Percentiles rank a stretch among this genome's conserved stretches.
phyloP scores from a whole-genome alignment of 2,329 filamentous ascomycete species.

The Colletotrichum navitas region DNA sequence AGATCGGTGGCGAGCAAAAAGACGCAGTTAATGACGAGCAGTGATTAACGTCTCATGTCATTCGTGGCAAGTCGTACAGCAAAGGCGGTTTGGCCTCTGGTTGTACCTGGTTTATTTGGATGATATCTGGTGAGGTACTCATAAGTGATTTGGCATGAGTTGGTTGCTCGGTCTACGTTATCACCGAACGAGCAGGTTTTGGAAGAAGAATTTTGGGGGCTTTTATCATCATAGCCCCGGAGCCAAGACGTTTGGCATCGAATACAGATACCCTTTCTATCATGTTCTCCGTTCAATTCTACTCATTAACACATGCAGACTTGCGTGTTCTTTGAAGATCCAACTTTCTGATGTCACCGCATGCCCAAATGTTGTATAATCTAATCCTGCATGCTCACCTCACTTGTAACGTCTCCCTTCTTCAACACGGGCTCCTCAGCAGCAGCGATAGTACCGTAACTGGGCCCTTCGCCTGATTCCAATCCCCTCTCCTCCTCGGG shows the following conservation, averaged over 20 bases:
- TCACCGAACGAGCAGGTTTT: background rate
- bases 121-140: background rate
- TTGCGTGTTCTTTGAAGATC: background rate
- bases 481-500: slow-evolving; percentile 31
- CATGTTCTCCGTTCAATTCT: background rate
- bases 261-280: background rate
- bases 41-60: background rate
- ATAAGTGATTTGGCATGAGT: background rate
- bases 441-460: slow-evolving; percentile 66
- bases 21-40: background rate
- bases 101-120: background rate
- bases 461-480: slow-evolving; percentile 50
- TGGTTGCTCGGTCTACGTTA: no score
- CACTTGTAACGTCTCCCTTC: slow-evolving; percentile 16
- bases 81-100: background rate
- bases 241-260: no score
- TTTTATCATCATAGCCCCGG: no score
- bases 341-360: no score
- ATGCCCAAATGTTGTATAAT: no score
- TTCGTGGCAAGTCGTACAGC: background rate
- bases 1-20: background rate
- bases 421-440: background rate
- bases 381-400: background rate
- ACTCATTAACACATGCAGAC: no score
- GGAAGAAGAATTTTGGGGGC: background rate